Evolutionary conservation across 1,284 basidiomycete species (phyloP).

Genomic region (Ustilago xerochloae): DNA sequence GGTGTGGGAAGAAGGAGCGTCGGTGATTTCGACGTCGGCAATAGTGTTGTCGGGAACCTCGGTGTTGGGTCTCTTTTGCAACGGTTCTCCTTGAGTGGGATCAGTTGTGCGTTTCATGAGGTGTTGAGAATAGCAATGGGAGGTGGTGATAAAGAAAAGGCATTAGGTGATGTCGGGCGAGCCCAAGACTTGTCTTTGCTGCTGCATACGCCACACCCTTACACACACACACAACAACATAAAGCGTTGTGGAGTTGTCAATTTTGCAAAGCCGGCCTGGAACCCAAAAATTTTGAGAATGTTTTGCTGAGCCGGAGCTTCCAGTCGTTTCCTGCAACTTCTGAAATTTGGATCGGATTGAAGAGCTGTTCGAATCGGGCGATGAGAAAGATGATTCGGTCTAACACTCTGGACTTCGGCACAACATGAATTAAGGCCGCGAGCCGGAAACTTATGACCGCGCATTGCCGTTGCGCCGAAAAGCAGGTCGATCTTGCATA

Average conservation of each 20-base stretch:
- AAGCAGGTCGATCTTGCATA: no score
- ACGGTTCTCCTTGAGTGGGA: slow-evolving; percentile 24
- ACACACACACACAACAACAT: no score
- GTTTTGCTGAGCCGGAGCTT: background rate
- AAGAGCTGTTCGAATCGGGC: background rate
- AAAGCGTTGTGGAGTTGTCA: no score
- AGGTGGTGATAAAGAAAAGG: background rate
- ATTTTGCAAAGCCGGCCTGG: background rate
- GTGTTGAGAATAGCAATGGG: background rate
- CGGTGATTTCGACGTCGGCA: slow-evolving; percentile 34
- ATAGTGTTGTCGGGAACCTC: slow-evolving; percentile 4
- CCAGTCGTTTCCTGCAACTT: slow-evolving; percentile 7
- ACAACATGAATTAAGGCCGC: no score
- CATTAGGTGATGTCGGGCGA: slow-evolving; percentile 3
- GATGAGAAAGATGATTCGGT: background rate
- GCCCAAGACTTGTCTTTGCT: background rate
- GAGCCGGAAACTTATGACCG: no score
- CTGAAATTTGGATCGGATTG: background rate
- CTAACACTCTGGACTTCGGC: no score
- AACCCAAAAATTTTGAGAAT: background rate
- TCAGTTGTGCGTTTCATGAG: slow-evolving; percentile 48
- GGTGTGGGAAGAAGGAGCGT: slow-evolving; percentile 39
- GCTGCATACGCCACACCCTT: background rate
- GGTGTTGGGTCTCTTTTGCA: slow-evolving; percentile 43
- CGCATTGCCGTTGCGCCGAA: no score